Evolutionary conservation across 2,329 filamentous ascomycete species (phyloP), one percentile per base, ranked within the genome.

Genomic region (Cryphonectria japonica): DNA sequence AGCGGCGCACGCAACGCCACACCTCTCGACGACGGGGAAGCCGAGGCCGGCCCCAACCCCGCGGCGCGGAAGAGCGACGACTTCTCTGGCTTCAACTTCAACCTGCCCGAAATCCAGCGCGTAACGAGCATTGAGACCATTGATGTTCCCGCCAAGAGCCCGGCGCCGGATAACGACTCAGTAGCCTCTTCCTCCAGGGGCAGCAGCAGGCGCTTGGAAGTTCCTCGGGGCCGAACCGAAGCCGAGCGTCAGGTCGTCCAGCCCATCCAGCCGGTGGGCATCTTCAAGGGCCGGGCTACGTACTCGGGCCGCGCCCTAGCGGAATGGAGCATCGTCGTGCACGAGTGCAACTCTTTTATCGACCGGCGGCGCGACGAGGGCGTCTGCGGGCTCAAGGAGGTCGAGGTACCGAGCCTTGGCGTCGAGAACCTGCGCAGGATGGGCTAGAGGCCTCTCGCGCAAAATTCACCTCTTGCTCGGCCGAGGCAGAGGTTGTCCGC

Each of bases 321-420:
- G 0, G 93, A 96, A 79, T 96, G 93, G 93, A 85, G 86, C 29
- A 83, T 93, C 26, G 87, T 95, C 29, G 89, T 94, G 22, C 87
- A 88, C 69, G 93, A 96, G 78, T 93, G 90, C 82, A 93, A 95
- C 80, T 93, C 89, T 77, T 96, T 95, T 79, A 89, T 94, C 43
- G 92, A 95, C 71, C 85, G 93, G 62, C 87, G 93, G 69, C 89
- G 90, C 67, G 89, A 89, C 63, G 93, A 96, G 78, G 93, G 93
- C 61, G 88, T 94, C 13, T 85, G 88, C 2, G 83, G 84, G 0
- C 86, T 93, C 72, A 85, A 83, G 74, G 88, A 91, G 60, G 89
- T 95, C 59, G 93, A 95, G 79, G 90, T 91, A 59, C 91, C 91
- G 2, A 85, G 83, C 7, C 81, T 93, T 32, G 86, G 87, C 1